A percentile compares a stretch with the other conserved stretches of the same genome.
Evolutionary conservation across 257 asterid genomes (phyloP).

Genomic region (Plantago elongata): DNA sequence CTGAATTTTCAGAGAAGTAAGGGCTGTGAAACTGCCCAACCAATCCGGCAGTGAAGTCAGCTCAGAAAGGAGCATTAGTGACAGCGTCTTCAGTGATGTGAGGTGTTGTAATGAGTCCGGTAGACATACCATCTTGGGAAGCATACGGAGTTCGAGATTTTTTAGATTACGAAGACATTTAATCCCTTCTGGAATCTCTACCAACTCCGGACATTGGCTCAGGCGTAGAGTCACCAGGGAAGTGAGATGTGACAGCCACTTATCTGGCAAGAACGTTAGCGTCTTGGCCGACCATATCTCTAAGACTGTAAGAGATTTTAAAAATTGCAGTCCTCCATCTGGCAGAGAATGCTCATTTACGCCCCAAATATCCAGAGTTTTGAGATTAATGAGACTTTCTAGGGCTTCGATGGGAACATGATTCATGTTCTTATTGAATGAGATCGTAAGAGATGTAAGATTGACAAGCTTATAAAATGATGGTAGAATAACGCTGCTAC

Average conservation of each 20-base stretch:
- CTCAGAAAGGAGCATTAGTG: neutral
- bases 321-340: slow-evolving; percentile 4
- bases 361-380: neutral
- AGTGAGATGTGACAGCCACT: slow-evolving; percentile 10
- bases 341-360: neutral
- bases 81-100: neutral
- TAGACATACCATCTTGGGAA: slow-evolving; percentile 15
- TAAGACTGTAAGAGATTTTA: neutral
- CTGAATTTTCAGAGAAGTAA: no score
- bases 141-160: fast-evolving
- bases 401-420: neutral
- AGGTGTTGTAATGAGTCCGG: slow-evolving; percentile 14
- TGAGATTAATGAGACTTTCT: slow-evolving; percentile 10
- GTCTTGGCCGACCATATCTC: neutral
- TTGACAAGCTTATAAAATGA: slow-evolving; percentile 10
- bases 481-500: slow-evolving; percentile 1
- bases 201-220: neutral
- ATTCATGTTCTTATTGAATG: neutral
- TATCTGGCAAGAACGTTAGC: neutral
- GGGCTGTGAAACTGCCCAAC: no score
- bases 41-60: no score
- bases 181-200: slow-evolving; percentile 12
- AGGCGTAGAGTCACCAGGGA: neutral
- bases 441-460: neutral
- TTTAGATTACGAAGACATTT: slow-evolving; percentile 7